Base-by-base conservation (phyloP, 1,284 basidiomycete species). In the Stereum hirsutum region DNA sequence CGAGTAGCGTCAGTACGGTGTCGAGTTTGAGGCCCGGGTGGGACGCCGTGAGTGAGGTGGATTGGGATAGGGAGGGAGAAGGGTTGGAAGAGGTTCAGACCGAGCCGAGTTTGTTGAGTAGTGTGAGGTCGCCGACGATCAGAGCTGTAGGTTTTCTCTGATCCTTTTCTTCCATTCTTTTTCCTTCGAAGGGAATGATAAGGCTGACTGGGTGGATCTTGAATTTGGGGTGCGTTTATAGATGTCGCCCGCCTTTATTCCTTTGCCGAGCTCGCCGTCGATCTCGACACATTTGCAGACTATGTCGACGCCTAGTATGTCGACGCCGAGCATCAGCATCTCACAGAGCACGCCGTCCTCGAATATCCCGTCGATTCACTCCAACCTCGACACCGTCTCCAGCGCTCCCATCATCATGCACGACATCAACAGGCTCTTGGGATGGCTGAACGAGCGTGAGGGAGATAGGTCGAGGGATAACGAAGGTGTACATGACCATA, bases 381-480 rank as follows among this genome's bases (percentile, higher is more conserved):
- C 74, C 1, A 66, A 61, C 37, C 52, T 81, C n/a, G 63, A 69
- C 36, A 83, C 81, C 0, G 58, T 74, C 17, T 60, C 65, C 7
- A 69, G 67, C 4, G 57, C 62, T 17, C 70, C 58, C 57, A 74
- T 68, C 45, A 57, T 82, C 39, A 73, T 70, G 4, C 68, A 74
- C n/a, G 84, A 88, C 51, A 68, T 89, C 20, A 77, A 81, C 49
- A 66, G 73, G 6, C 58, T 89, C 10, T 68, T 80, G 20, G 73
- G 81, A 8, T 75, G 81, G 46, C 58, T 89, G n/a, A 70, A 78
- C 24, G 69, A 74, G 7, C 64, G 81, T 27, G 75, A 86, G 52
- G 66, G 69, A 28, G 61, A 65, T 14, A 63, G 81, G 43, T 76
- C 74, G 0, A 65, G 71, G 1, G 84, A 89, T 50, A 73, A 69